Evolutionary conservation across 106 monocot genomes (phyloP).

Genomic region (Apostasia ramifera): DNA sequence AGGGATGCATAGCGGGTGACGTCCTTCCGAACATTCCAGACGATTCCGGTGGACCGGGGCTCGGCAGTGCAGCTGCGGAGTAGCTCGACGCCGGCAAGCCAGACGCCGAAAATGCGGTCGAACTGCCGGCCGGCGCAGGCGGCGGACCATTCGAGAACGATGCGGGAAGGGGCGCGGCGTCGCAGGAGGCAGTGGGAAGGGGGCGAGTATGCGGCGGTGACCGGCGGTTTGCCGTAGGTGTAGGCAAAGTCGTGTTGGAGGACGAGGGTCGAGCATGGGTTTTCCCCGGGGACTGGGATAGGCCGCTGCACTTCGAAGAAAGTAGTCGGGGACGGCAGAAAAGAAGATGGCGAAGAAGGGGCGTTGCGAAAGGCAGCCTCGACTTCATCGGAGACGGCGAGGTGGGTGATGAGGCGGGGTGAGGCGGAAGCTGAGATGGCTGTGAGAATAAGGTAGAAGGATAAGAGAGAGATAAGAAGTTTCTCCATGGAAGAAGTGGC

Average conservation of each 20-base stretch:
- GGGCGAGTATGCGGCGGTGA: conserved; percentile 28
- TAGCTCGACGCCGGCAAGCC: conserved; percentile 51
- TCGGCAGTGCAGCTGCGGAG: conserved; percentile 61
- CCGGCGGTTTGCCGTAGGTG: conserved; percentile 58
- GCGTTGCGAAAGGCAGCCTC: background rate
- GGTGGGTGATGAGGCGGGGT: conserved; percentile 4
- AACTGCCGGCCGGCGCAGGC: conserved; percentile 54
- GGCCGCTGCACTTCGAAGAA: conserved; percentile 9
- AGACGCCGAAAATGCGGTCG: conserved; percentile 61
- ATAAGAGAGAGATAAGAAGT: background rate
- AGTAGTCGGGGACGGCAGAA: conserved; percentile 16
- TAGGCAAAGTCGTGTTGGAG: conserved; percentile 58
- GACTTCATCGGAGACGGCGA: background rate
- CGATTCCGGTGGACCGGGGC: conserved; percentile 38
- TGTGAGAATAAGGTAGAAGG: conserved; percentile 2
- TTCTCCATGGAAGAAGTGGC: background rate
- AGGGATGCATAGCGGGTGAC: conserved; percentile 48
- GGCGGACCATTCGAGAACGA: conserved; percentile 59
- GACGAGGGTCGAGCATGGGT: conserved; percentile 31
- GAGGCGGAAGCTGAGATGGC: background rate
- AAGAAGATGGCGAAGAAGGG: conserved; percentile 39
- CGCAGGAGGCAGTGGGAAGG: conserved; percentile 16
- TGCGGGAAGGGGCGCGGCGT: conserved; percentile 21
- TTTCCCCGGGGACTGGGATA: conserved; percentile 5
- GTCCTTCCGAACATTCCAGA: conserved; percentile 60